These are phyloP conservation scores for Pyricularia pennisetigena DNA, from an alignment of 2,329 filamentous ascomycete species.

Conservation along the genomic window DNA sequence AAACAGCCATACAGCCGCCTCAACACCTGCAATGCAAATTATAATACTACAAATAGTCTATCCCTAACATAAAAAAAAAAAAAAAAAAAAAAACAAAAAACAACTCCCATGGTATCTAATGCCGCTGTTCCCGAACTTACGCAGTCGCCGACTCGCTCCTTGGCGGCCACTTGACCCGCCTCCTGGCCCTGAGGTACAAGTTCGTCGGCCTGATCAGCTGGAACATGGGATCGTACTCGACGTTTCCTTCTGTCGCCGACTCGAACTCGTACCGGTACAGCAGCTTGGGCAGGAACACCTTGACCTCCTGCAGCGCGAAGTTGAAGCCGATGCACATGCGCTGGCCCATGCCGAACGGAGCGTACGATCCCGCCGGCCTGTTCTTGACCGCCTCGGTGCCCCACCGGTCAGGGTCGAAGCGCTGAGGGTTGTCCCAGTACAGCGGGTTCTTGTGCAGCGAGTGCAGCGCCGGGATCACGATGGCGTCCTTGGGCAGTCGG, in stretches of 20 bases:
- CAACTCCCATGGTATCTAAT: background rate
- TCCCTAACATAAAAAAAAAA: background rate
- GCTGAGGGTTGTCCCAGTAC: constrained; percentile 46
- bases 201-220: constrained; percentile 47
- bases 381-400: constrained; percentile 41
- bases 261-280: constrained; percentile 48
- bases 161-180: constrained; percentile 36
- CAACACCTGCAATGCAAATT: background rate
- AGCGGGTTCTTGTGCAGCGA: constrained; percentile 42
- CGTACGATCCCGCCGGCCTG: constrained; percentile 39
- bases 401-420: constrained; percentile 53
- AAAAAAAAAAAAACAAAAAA: background rate
- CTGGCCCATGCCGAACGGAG: constrained; percentile 47
- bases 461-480: constrained; percentile 44
- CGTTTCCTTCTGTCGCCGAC: constrained; percentile 35
- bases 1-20: background rate
- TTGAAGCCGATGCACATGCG: constrained; percentile 56
- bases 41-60: background rate
- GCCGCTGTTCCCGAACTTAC: background rate
- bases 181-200: constrained; percentile 39
- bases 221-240: constrained; percentile 52
- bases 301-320: constrained; percentile 51
- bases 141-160: background rate
- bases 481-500: constrained; percentile 36
- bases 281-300: constrained; percentile 47